Conservation (phyloP, 305 asterid genomes). For the Stenogyne calaminthoides region DNA sequence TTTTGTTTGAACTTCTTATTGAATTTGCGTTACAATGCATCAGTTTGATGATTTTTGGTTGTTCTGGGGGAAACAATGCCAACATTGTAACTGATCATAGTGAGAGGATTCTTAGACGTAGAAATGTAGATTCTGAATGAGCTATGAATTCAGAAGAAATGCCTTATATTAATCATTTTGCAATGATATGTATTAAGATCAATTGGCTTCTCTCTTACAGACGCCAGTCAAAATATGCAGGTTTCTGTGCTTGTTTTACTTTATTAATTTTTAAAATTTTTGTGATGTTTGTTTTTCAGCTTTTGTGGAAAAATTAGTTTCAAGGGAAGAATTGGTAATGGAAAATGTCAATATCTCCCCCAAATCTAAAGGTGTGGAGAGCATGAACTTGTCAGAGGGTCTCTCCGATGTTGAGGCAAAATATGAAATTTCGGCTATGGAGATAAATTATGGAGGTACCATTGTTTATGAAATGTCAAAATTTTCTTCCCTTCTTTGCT, state of each 20-base stretch:
- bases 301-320: conserved; percentile 55
- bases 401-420: conserved; percentile 49
- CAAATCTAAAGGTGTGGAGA: conserved; percentile 60
- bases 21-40: not conserved
- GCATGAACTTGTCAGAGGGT: conserved; percentile 43
- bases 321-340: conserved; percentile 39
- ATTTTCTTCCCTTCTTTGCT: not conserved
- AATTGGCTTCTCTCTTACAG: conserved; percentile 6
- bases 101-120: not conserved
- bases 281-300: conserved; percentile 50
- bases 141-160: not conserved
- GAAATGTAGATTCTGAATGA: not conserved
- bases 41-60: conserved; percentile 9
- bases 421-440: conserved; percentile 40
- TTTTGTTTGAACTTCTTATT: not conserved
- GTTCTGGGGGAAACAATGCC: conserved; percentile 9
- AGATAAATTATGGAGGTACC: conserved; percentile 42
- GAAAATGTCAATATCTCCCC: conserved; percentile 64
- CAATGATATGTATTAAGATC: not conserved
- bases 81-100: not conserved
- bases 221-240: not conserved
- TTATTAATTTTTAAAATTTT: not conserved
- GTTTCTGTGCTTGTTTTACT: not conserved
- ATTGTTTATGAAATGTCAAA: not conserved
- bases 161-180: not conserved